Evolutionary conservation across 2,329 filamentous ascomycete genomes (phyloP).

Genomic region (Colletotrichum truncatum): DNA sequence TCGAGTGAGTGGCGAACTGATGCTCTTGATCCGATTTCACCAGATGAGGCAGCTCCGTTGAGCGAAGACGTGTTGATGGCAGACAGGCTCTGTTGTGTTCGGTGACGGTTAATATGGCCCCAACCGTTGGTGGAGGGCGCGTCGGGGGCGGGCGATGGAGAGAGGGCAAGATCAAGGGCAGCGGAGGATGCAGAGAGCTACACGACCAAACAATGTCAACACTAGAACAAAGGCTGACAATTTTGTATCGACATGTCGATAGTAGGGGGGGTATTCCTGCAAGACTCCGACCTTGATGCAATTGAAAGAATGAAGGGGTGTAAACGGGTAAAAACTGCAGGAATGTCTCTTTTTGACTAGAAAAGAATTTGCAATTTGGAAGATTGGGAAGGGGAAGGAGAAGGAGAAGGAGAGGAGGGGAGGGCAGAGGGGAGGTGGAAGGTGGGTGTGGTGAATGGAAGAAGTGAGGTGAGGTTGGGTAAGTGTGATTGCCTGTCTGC

Average conservation of each 20-base stretch:
- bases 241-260: slow-evolving; percentile 20
- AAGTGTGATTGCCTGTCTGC: neutral
- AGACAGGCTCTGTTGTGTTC: slow-evolving; percentile 69
- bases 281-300: slow-evolving; percentile 17
- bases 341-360: too few species aligned
- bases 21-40: slow-evolving; percentile 56
- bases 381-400: neutral
- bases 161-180: slow-evolving; percentile 81
- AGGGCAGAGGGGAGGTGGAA: neutral
- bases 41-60: slow-evolving; percentile 47
- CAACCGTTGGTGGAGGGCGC: slow-evolving; percentile 58
- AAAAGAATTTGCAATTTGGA: too few species aligned
- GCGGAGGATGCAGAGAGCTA: slow-evolving; percentile 84
- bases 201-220: slow-evolving; percentile 45
- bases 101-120: slow-evolving; percentile 73
- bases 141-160: slow-evolving; percentile 73
- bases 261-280: neutral
- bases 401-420: neutral
- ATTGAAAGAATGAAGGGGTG: neutral
- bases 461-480: slow-evolving; percentile 12
- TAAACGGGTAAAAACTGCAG: neutral
- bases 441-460: neutral
- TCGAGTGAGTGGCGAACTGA: slow-evolving; percentile 68
- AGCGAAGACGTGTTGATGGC: slow-evolving; percentile 51
- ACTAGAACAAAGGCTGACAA: slow-evolving; percentile 33